A percentile compares a stretch with the other conserved stretches of the same genome.
These are phyloP conservation scores for Aegilops bicornis DNA, from an alignment of 176 grass and related monocot genomes.

Conservation along the genomic window DNA sequence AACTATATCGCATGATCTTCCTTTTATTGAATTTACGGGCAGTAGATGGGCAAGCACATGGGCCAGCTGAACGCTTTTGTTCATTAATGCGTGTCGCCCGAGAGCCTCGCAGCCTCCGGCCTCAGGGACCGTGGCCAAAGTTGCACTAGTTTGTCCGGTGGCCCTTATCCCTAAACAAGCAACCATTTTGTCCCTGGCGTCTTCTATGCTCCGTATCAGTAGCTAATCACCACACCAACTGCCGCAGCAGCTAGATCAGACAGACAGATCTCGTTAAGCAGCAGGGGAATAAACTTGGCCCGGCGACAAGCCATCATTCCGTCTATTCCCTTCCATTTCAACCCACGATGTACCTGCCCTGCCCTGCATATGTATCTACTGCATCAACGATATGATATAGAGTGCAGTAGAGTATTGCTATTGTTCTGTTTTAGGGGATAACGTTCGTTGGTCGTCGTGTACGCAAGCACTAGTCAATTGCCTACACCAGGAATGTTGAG, in stretches of 20 bases:
- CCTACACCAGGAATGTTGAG: neutral
- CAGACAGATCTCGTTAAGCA: neutral
- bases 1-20: no score
- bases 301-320: conserved; percentile 39
- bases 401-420: neutral
- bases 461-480: neutral
- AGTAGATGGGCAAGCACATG: conserved; percentile 13
- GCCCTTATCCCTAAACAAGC: conserved; percentile 69
- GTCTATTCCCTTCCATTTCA: conserved; percentile 60
- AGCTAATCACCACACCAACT: conserved; percentile 20
- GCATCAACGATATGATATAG: neutral
- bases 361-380: neutral
- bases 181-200: conserved; percentile 43
- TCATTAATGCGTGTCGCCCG: conserved; percentile 29
- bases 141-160: conserved; percentile 50
- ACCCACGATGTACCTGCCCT: conserved; percentile 9
- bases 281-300: conserved; percentile 14
- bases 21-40: neutral
- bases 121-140: conserved; percentile 30
- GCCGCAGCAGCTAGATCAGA: neutral
- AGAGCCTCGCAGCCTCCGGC: neutral
- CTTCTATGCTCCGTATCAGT: neutral
- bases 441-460: conserved; percentile 26
- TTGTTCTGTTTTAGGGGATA: conserved; percentile 26
- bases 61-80: conserved; percentile 37